Percentiles rank a stretch among this genome's conserved stretches.
These are phyloP conservation scores for Jamesozyma rosinii DNA, from an alignment of 805 yeast genomes.

Conservation along the genomic window DNA sequence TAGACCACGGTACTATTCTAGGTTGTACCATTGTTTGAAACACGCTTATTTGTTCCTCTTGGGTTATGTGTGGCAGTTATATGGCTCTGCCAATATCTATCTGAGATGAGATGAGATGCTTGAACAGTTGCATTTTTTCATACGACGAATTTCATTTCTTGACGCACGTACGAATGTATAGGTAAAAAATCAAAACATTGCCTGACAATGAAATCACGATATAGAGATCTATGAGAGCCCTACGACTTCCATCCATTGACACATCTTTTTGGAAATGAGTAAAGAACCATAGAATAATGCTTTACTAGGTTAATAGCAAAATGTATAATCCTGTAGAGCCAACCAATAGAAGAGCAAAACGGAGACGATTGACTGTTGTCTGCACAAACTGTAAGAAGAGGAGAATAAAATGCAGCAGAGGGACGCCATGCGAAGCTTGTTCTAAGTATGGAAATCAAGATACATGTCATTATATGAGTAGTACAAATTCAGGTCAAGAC, in stretches of 20 bases:
- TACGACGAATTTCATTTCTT: too few species aligned
- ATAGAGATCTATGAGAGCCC: too few species aligned
- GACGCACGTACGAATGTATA: too few species aligned
- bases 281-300: too few species aligned
- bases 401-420: constrained; percentile 26
- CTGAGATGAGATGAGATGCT: neutral
- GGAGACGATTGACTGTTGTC: constrained; percentile 24
- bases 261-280: too few species aligned
- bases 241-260: too few species aligned
- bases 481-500: neutral
- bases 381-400: constrained; percentile 29
- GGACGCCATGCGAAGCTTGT: constrained; percentile 24
- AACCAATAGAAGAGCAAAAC: constrained; percentile 5
- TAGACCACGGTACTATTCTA: constrained; percentile 33
- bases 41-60: neutral
- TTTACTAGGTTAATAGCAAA: too few species aligned
- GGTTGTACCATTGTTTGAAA: constrained; percentile 17
- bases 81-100: neutral
- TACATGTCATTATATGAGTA: constrained; percentile 13
- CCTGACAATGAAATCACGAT: too few species aligned
- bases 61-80: neutral
- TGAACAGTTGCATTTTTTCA: too few species aligned
- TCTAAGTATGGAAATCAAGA: constrained; percentile 14
- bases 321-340: neutral
- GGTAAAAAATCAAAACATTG: too few species aligned